phyloP scores from a whole-genome alignment of 1,139 yeast species.

The Yamadazyma blattariae region DNA sequence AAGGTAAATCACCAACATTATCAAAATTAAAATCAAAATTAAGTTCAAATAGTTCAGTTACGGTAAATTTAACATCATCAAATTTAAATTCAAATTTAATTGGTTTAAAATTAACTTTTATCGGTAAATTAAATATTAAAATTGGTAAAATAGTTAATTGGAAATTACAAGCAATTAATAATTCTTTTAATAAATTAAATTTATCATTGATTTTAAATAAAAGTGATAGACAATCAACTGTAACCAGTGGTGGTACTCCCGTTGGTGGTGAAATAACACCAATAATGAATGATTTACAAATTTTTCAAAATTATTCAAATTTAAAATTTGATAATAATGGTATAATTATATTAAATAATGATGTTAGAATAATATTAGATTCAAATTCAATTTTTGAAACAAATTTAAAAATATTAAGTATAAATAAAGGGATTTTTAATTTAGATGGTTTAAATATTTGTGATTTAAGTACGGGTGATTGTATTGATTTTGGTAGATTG shows the following conservation, averaged over 20 bases:
- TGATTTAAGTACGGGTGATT: conserved; percentile 65
- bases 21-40: conserved; percentile 1
- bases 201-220: conserved; percentile 37
- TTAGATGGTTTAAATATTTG: conserved; percentile 64
- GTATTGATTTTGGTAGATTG: conserved; percentile 67
- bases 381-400: conserved; percentile 65
- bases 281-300: conserved; percentile 23
- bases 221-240: background rate
- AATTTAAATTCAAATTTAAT: conserved; percentile 26
- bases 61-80: conserved; percentile 39
- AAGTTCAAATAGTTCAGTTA: conserved; percentile 38
- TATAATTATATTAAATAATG: conserved; percentile 61
- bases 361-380: conserved; percentile 60
- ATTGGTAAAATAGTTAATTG: conserved; percentile 63
- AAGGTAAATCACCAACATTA: background rate
- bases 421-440: conserved; percentile 62
- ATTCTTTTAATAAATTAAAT: conserved; percentile 44
- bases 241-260: conserved; percentile 12
- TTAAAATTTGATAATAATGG: conserved; percentile 42
- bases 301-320: conserved; percentile 33
- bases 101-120: conserved; percentile 59
- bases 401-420: conserved; percentile 56
- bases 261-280: conserved; percentile 7
- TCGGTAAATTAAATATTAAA: conserved; percentile 59
- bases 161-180: conserved; percentile 68